These are phyloP conservation scores for Candolleomyces eurysporus DNA, from an alignment of 768 basidiomycete genomes.

Conservation along the genomic window DNA sequence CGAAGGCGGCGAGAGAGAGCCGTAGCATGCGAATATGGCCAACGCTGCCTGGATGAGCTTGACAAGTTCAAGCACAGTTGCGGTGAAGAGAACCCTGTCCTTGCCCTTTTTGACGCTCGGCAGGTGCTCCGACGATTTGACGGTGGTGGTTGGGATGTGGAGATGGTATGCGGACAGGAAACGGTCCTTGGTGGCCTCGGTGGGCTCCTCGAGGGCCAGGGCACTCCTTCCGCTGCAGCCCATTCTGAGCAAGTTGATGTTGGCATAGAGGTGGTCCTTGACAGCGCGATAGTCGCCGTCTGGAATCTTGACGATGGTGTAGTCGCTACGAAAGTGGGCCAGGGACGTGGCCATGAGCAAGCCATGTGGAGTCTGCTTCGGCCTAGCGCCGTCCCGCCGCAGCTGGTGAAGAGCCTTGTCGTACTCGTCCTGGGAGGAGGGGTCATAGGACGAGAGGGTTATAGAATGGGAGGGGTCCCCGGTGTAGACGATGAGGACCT, in stretches of 20 bases:
- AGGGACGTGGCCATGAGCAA: conserved; percentile 79
- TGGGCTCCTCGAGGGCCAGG: conserved; percentile 76
- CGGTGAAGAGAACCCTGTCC: conserved; percentile 48
- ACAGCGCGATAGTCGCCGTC: conserved; percentile 62
- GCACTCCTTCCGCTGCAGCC: conserved; percentile 77
- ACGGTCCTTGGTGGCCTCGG: conserved; percentile 77
- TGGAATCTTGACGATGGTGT: conserved; percentile 79
- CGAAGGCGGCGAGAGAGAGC: conserved; percentile 7
- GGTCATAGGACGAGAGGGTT: background rate
- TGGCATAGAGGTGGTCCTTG: conserved; percentile 70
- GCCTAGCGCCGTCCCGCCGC: conserved; percentile 70
- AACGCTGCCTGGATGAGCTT: conserved; percentile 72
- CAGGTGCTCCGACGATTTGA: conserved; percentile 17
- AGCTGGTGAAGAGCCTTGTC: conserved; percentile 59
- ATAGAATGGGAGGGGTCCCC: conserved; percentile 69
- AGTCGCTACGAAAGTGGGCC: conserved; percentile 85
- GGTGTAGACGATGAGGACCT: conserved; percentile 72
- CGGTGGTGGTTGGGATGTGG: conserved; percentile 12
- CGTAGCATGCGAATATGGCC: conserved; percentile 65
- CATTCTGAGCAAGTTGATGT: conserved; percentile 83
- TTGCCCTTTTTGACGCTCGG: conserved; percentile 24
- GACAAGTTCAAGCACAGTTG: conserved; percentile 73
- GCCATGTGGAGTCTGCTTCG: conserved; percentile 69
- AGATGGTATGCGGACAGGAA: conserved; percentile 47
- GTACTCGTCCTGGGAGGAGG: conserved; percentile 33